phyloP scores from a whole-genome alignment of 352 stramenopile species.

The Pythium aristosporum region DNA sequence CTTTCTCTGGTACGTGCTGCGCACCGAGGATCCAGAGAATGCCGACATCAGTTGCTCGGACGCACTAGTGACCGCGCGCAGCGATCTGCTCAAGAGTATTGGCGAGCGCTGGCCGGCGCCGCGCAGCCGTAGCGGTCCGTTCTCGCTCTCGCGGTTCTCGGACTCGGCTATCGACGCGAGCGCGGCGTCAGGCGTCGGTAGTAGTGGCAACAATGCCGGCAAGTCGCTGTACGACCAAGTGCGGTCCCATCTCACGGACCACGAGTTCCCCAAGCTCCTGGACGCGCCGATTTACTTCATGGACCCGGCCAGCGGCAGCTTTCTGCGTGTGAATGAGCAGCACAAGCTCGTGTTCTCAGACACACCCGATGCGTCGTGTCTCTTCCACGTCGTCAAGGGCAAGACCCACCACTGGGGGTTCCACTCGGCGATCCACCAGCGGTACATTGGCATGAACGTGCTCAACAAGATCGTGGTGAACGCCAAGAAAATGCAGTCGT shows the following conservation, averaged over 20 bases:
- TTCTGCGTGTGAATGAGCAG: constrained; percentile 58
- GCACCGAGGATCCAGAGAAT: constrained; percentile 19
- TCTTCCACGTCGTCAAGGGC: constrained; percentile 71
- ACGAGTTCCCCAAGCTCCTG: constrained; percentile 39
- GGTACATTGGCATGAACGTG: constrained; percentile 77
- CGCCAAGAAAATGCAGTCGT: constrained; percentile 66
- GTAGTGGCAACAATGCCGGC: constrained; percentile 21
- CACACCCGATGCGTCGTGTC: constrained; percentile 55
- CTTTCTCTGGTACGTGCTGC: constrained; percentile 24
- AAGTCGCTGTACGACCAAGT: constrained; percentile 77
- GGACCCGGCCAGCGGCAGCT: constrained; percentile 49
- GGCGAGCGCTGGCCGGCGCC: constrained; percentile 40
- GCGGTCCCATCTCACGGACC: constrained; percentile 50
- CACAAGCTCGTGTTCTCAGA: constrained; percentile 67
- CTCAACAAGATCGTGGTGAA: constrained; percentile 56
- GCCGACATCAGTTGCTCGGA: constrained; percentile 20
- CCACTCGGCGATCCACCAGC: constrained; percentile 51
- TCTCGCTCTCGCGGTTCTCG: constrained; percentile 19
- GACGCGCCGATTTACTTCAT: constrained; percentile 72
- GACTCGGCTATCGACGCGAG: constrained; percentile 1
- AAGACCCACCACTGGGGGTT: constrained; percentile 87
- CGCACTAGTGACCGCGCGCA: constrained; percentile 30
- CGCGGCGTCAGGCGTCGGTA: constrained; percentile 1
- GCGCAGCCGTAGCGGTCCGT: constrained; percentile 10
- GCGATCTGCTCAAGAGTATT: constrained; percentile 46